phyloP scores from a whole-genome alignment of 768 basidiomycete species.

The Auricularia auricula-judae region DNA sequence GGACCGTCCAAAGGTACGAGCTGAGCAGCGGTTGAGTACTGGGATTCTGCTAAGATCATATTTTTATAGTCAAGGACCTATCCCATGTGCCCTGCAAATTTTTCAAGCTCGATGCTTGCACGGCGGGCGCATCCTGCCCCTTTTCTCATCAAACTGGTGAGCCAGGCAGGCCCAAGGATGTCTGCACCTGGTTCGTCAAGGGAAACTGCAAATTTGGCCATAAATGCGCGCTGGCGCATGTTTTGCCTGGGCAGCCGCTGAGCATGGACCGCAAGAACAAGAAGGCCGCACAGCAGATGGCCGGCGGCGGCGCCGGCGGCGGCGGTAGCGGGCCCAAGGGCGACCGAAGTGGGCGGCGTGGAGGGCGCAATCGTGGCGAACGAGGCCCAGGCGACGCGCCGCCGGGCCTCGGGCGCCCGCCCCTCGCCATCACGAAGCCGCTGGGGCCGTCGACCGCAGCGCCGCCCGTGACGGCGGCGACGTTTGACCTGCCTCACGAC shows the following conservation, averaged over 20 bases:
- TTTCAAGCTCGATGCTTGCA: constrained; percentile 89
- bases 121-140: constrained; percentile 88
- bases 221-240: constrained; percentile 88
- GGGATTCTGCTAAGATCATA: no score
- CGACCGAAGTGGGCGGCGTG: constrained; percentile 21
- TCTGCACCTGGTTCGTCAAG: constrained; percentile 86
- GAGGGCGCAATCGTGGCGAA: background rate
- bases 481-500: background rate
- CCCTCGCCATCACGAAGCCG: background rate
- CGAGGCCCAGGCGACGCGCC: constrained; percentile 2
- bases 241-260: constrained; percentile 89
- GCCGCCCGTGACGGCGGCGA: background rate
- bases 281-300: constrained; percentile 68
- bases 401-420: background rate
- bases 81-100: constrained; percentile 98
- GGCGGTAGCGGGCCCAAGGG: constrained; percentile 21
- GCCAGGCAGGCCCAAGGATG: constrained; percentile 69
- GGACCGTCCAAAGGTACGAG: no score
- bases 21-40: no score
- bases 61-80: constrained; percentile 47
- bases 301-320: constrained; percentile 20
- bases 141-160: constrained; percentile 76
- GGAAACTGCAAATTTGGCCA: constrained; percentile 77
- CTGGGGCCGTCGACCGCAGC: background rate
- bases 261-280: constrained; percentile 98